Base-by-base conservation (phyloP, 805 yeast genomes). In the Wickerhamomyces xylosicus region DNA sequence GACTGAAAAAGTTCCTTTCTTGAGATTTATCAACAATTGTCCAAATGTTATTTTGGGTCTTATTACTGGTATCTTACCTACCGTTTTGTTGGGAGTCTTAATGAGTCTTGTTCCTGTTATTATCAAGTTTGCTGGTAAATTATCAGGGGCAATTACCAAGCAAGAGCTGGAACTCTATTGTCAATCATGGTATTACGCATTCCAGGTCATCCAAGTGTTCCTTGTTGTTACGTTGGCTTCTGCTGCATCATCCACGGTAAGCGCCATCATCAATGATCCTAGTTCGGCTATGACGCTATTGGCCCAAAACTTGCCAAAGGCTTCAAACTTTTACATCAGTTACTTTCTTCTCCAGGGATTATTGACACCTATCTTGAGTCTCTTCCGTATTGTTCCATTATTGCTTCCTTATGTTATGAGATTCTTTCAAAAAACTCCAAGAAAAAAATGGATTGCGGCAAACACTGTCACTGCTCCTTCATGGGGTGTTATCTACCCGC, bases 131-230 rank as follows among this genome's bases (percentile, higher is more conserved):
- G 71, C 78, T 71, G 97, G 95, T 47, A 76, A 72, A 49, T 55
- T 79, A 37, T 66, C 84, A 27, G 97, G 97, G 20, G 63, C 69
- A 34, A 66, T 84, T 38, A 77, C 95, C 3, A 56, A 64, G 9
- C 90, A 86, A 52, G 71, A 77, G 40, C 72, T 84, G 41, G 96
- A 87, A 49, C 60, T 68, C 43, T 86, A 79, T 71, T 81, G 92
- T 46, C 98, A 90, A 58, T 72, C 77, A 29, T 87, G 95, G 79
- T 92, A 65, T 62, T 90, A 71, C 62, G 95, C 84, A 1, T 90
- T 90, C 74, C 87, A 85, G 65, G 90, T 87, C 36, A 76, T 90
- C 43, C 87, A 90, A 61, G 89, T 83, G 11, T 92, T 90, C 61
- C 59, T 92, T 42, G 94, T 89, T 37, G 71, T 82, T 33, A 86